phyloP scores from a whole-genome alignment of 768 basidiomycete species.

The Fomitopsis serialis region DNA sequence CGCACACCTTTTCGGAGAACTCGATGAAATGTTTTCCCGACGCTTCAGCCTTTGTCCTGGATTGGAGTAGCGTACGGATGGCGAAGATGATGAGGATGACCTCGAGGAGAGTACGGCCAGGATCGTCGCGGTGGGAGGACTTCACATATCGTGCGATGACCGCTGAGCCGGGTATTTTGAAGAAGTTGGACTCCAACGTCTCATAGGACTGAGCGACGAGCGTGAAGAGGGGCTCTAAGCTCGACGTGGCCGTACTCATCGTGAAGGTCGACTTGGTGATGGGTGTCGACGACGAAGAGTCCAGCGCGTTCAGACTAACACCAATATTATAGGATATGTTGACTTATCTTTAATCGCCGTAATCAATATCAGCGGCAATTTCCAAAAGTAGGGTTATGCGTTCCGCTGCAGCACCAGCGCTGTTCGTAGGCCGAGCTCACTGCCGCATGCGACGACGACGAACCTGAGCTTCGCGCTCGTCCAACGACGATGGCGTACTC shows the following conservation, averaged over 20 bases:
- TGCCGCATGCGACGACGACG: conserved; percentile 25
- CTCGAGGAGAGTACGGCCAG: conserved; percentile 86
- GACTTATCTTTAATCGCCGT: conserved; percentile 4
- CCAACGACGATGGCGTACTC: conserved; percentile 22
- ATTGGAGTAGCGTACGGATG: conserved; percentile 84
- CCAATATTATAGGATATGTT: too few relatives aligned
- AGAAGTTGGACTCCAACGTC: conserved; percentile 61
- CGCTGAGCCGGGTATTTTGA: conserved; percentile 73
- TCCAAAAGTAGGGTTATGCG: too few relatives aligned
- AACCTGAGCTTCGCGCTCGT: conserved; percentile 19
- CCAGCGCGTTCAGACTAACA: too few relatives aligned
- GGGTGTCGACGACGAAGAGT: neutral
- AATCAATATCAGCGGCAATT: too few relatives aligned
- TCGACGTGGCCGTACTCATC: conserved; percentile 33
- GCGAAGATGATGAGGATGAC: conserved; percentile 84
- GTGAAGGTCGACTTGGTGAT: neutral
- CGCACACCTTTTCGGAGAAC: conserved; percentile 81
- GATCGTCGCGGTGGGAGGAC: conserved; percentile 95
- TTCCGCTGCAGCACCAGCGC: too few relatives aligned
- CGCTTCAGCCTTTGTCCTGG: conserved; percentile 81
- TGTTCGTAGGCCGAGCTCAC: conserved; percentile 6
- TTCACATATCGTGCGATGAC: conserved; percentile 88
- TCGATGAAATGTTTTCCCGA: conserved; percentile 86
- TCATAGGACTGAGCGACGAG: conserved; percentile 59
- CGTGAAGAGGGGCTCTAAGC: conserved; percentile 51